Evolutionary conservation across 1,139 yeast species (phyloP).

Genomic region (Hansenula sp.): DNA sequence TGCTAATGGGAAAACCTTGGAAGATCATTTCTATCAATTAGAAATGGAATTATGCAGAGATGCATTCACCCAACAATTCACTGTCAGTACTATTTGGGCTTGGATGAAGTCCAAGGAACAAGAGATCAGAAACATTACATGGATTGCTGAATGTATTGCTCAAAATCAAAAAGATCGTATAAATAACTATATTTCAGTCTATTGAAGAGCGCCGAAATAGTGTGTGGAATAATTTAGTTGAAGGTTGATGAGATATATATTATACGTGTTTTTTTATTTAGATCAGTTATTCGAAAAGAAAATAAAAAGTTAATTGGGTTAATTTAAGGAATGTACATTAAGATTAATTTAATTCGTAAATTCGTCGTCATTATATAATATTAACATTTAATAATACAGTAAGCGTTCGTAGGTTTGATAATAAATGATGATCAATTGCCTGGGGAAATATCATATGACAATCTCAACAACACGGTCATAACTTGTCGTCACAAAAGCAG

Average conservation of each 20-base stretch:
- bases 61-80: slow-evolving; percentile 96
- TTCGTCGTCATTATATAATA: neutral
- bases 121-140: slow-evolving; percentile 92
- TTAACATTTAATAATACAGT: too few relatives aligned
- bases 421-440: too few relatives aligned
- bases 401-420: neutral
- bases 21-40: slow-evolving; percentile 87
- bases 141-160: slow-evolving; percentile 98
- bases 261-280: too few relatives aligned
- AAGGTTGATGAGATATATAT: too few relatives aligned
- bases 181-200: slow-evolving; percentile 73
- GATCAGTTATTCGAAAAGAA: too few relatives aligned
- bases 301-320: too few relatives aligned
- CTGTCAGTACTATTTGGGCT: slow-evolving; percentile 89
- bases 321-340: too few relatives aligned
- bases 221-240: neutral
- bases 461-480: slow-evolving; percentile 54
- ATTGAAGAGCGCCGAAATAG: too few relatives aligned
- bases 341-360: neutral
- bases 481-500: slow-evolving; percentile 56
- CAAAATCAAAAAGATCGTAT: slow-evolving; percentile 83
- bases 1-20: slow-evolving; percentile 57
- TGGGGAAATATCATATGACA: slow-evolving; percentile 33
- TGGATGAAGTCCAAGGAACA: slow-evolving; percentile 96
- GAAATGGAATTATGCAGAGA: slow-evolving; percentile 92